Percentiles rank a stretch among this genome's conserved stretches.
phyloP scores from a whole-genome alignment of 2,329 filamentous ascomycete genomes.

The Calonectria naviculata region DNA sequence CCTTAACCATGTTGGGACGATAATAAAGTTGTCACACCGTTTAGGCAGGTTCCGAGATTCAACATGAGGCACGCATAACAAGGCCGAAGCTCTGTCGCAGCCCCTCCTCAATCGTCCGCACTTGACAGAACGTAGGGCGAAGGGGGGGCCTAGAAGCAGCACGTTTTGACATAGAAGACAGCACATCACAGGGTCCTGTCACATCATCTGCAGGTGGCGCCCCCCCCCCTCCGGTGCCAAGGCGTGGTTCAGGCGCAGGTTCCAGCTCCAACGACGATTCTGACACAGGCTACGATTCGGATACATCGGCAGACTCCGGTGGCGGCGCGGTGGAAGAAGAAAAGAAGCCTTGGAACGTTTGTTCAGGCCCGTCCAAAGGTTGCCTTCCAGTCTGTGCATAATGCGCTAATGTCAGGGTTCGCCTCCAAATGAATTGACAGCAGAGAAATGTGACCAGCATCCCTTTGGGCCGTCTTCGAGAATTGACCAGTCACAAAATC shows the following conservation, averaged over 20 bases:
- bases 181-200: neutral
- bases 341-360: neutral
- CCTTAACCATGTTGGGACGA: neutral
- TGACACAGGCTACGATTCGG: neutral
- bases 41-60: neutral
- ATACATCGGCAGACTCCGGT: neutral
- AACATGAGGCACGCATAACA: neutral
- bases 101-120: neutral
- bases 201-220: neutral
- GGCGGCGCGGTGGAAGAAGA: neutral
- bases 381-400: neutral
- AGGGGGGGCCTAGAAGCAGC: neutral
- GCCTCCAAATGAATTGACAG: neutral
- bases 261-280: neutral
- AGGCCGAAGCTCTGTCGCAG: neutral
- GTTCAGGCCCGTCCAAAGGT: neutral
- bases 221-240: neutral
- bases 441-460: neutral
- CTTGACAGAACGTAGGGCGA: neutral
- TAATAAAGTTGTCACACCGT: neutral
- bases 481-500: neutral
- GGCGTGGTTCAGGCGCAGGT: neutral
- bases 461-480: neutral
- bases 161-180: neutral
- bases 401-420: neutral